These are phyloP conservation scores for Polytrichum commune DNA, from an alignment of 225 moss, liverwort and hornwort genomes.

Conservation along the genomic window DNA sequence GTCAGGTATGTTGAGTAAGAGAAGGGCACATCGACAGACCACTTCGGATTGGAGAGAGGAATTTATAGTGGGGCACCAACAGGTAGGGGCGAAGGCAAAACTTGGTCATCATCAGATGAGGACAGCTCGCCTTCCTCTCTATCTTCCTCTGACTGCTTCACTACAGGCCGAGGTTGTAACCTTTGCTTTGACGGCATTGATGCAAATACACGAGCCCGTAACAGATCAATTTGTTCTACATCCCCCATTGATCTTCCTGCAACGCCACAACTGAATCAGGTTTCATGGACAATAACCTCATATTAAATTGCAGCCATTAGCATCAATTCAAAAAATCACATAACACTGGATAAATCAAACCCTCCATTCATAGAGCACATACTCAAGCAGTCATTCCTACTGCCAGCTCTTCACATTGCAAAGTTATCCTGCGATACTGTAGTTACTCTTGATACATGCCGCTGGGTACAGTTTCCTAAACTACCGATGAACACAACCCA, in stretches of 20 bases:
- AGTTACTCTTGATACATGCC: too few species aligned
- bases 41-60: conserved; percentile 22
- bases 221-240: conserved; percentile 28
- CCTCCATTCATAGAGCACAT: too few species aligned
- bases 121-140: conserved; percentile 52
- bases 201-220: conserved; percentile 43
- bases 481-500: too few species aligned
- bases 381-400: too few species aligned
- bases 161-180: conserved; percentile 16
- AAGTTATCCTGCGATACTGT: too few species aligned
- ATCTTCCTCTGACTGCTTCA: conserved; percentile 28
- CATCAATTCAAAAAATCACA: too few species aligned
- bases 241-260: conserved; percentile 19
- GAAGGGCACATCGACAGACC: conserved; percentile 28
- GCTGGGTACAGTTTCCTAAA: too few species aligned
- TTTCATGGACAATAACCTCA: too few species aligned
- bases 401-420: too few species aligned
- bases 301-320: too few species aligned
- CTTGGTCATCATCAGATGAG: conserved; percentile 47
- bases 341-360: too few species aligned
- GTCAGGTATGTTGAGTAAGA: conserved; percentile 1
- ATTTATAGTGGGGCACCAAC: conserved; percentile 41
- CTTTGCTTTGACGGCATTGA: conserved; percentile 45
- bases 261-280: too few species aligned
- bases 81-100: conserved; percentile 36